Evolutionary conservation across 176 grass and related monocot species (phyloP).

Genomic region (Carex kokanica): DNA sequence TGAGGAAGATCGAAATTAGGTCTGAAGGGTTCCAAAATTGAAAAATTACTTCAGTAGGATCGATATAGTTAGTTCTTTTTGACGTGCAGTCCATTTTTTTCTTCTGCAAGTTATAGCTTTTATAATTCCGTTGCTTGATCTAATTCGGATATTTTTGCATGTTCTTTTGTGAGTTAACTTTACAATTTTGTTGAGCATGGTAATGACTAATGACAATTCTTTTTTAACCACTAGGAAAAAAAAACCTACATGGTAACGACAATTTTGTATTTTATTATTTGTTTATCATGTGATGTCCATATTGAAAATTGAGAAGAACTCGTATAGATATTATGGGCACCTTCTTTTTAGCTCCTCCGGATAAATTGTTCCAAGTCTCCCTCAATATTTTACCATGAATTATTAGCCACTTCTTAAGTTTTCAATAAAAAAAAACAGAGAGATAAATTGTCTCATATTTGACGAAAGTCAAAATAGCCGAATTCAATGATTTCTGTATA

Average conservation of each 20-base stretch:
- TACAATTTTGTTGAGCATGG: not conserved
- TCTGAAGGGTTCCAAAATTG: not conserved
- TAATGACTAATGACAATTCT: not conserved
- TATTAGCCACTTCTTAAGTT: not conserved
- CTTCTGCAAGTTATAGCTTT: not conserved
- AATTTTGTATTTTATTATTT: not conserved
- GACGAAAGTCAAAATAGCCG: too few species aligned
- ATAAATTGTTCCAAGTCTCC: too few species aligned
- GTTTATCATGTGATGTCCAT: not conserved
- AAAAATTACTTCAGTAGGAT: not conserved
- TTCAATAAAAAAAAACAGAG: too few species aligned
- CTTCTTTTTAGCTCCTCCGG: too few species aligned
- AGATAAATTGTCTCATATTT: too few species aligned
- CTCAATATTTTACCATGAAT: not conserved
- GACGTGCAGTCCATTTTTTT: not conserved
- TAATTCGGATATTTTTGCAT: not conserved
- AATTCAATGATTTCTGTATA: too few species aligned
- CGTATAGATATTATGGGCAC: not conserved
- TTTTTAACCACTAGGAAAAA: too few species aligned
- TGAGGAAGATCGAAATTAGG: constrained; percentile 27
- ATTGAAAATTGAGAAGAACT: not conserved
- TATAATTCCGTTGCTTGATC: not conserved
- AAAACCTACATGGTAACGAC: not conserved
- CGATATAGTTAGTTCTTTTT: too few species aligned
- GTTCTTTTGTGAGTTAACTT: not conserved